phyloP scores from a whole-genome alignment of 2,329 filamentous ascomycete species.

The Sporothrix curviconia region DNA sequence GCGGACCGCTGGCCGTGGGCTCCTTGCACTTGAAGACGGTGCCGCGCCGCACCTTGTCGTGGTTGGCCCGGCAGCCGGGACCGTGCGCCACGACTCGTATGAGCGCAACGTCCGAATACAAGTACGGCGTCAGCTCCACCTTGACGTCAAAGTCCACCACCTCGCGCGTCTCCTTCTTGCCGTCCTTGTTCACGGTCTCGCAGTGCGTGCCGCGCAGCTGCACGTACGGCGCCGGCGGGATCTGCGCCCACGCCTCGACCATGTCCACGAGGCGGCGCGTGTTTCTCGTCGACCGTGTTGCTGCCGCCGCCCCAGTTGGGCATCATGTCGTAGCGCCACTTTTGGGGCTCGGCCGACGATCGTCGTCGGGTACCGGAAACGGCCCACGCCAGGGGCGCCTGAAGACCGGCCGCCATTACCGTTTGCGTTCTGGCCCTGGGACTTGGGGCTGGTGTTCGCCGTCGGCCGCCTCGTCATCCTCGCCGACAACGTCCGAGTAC shows the following conservation, averaged over 20 bases:
- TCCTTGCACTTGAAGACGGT: constrained; percentile 49
- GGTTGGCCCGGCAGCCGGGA: constrained; percentile 48
- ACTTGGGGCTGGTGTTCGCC: no score
- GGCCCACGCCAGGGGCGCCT: no score
- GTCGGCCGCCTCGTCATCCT: constrained; percentile 9
- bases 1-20: constrained; percentile 26
- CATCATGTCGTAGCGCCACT: constrained; percentile 8
- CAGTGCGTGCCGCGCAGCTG: constrained; percentile 48
- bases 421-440: no score
- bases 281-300: constrained; percentile 15
- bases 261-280: constrained; percentile 4
- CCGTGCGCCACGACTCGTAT: constrained; percentile 34
- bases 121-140: constrained; percentile 52
- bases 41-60: constrained; percentile 58
- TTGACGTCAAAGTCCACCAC: constrained; percentile 54
- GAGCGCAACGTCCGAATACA: constrained; percentile 41
- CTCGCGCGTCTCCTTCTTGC: constrained; percentile 39
- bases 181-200: constrained; percentile 37
- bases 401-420: no score
- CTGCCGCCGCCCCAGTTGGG: background rate
- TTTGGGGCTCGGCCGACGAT: background rate
- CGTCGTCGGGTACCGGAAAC: background rate
- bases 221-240: constrained; percentile 49
- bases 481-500: constrained; percentile 34
- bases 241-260: constrained; percentile 30